A percentile compares a stretch with the other conserved stretches of the same genome.
Conservation (phyloP, 805 yeast species). For the Spathaspora girioi region DNA sequence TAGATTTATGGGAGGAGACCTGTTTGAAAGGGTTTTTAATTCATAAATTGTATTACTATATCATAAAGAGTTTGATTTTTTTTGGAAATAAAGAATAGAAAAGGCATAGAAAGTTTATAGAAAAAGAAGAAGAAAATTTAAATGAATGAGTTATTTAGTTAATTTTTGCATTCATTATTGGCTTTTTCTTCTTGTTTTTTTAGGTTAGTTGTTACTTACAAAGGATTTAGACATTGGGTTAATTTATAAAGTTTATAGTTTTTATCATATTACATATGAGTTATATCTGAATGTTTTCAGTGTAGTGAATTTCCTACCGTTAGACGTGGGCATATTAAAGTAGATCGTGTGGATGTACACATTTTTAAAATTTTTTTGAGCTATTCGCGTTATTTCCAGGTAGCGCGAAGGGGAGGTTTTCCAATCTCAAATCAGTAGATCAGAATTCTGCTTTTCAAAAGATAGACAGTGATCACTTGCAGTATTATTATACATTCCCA, state of each 20-base stretch:
- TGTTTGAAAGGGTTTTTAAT: not conserved
- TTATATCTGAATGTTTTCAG: not conserved
- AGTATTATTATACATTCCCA: not conserved
- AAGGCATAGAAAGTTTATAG: conserved; percentile 1
- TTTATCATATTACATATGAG: not conserved
- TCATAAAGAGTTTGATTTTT: not conserved
- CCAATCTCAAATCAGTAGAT: too few relatives aligned
- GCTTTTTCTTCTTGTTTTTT: not conserved
- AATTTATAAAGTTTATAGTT: conserved; percentile 5
- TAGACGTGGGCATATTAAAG: too few relatives aligned
- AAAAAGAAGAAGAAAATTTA: not conserved
- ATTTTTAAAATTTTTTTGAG: too few relatives aligned
- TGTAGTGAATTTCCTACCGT: too few relatives aligned
- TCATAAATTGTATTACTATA: conserved; percentile 3
- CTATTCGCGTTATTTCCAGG: not conserved
- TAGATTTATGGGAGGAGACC: not conserved
- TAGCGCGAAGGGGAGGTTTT: too few relatives aligned
- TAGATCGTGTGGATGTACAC: too few relatives aligned
- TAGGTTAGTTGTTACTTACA: not conserved
- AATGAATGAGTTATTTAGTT: not conserved
- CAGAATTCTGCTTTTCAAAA: too few relatives aligned
- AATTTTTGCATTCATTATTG: not conserved
- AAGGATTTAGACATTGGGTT: conserved; percentile 43
- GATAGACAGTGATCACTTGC: not conserved
- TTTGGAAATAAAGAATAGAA: conserved; percentile 3